phyloP scores from a whole-genome alignment of 495 filamentous ascomycete species.

The Astrothelium macrocarpum region DNA sequence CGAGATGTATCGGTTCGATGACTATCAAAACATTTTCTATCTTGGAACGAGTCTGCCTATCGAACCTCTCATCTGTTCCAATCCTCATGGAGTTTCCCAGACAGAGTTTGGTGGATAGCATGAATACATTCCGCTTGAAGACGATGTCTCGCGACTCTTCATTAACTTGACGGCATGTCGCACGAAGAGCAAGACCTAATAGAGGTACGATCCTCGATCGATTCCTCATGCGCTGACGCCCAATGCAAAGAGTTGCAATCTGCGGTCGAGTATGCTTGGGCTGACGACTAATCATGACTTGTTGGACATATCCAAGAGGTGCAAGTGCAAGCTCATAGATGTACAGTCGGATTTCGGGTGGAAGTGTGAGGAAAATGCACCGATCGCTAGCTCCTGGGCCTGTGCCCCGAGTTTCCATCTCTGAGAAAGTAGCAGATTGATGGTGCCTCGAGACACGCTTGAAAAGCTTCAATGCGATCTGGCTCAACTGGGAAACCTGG shows the following conservation, averaged over 20 bases:
- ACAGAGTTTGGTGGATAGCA: no score
- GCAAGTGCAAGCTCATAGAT: not conserved
- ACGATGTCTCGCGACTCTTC: no score
- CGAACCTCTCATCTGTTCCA: no score
- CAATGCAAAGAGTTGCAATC: not conserved
- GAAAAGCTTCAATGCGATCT: no score
- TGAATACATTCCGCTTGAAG: no score
- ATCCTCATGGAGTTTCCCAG: no score
- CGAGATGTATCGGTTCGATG: no score
- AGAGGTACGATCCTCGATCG: not conserved
- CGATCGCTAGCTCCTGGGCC: not conserved
- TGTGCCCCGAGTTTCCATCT: not conserved
- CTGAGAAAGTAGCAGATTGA: not conserved
- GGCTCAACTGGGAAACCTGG: not conserved
- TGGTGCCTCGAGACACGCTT: not conserved
- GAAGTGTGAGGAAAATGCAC: not conserved
- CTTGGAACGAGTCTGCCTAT: no score
- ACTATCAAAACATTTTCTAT: no score
- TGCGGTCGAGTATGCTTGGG: not conserved
- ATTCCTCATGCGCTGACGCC: not conserved
- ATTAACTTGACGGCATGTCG: no score
- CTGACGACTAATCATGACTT: not conserved
- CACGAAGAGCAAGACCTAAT: not conserved
- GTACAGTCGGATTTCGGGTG: not conserved
- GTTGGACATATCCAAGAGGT: not conserved